Base-by-base conservation (phyloP, 2,329 filamentous ascomycete species). In the Torrubiella hemipterigena region DNA sequence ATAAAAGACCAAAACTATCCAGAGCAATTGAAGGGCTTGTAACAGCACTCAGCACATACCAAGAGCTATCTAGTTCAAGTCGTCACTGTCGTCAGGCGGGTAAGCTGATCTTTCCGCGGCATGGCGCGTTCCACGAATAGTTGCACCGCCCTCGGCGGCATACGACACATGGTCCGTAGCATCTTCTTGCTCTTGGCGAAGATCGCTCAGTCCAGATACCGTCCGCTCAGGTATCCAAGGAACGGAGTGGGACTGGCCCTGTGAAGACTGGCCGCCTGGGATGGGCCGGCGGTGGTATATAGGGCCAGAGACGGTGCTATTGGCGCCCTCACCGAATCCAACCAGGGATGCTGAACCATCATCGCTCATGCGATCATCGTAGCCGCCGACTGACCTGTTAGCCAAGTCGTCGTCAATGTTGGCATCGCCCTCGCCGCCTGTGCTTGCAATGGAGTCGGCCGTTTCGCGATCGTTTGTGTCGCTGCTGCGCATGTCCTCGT, bases 271-370 rank as follows among this genome's bases (percentile, higher is more conserved):
- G n/a, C n/a, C n/a, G 39, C 49, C 58, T 42, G 61, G 63, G 40
- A 55, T 54, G 30, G 61, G 53, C 29, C 68, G 51, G 37, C 69
- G 58, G 51, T 71, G 62, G 57, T 81, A 69, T 49, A 81, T 81
- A 23, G 83, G 83, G 0, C 85, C 85, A 37, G 77, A 84, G 35
- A 87, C 77, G 5, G 85, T 85, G 52, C 81, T 85, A 43, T 80
- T 83, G 8, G 89, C 87, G 20, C 87, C 89, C 53, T 95, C 87
- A 30, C 89, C 89, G 44, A 95, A 95, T 1, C 81, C 89, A 8
- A 95, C 89, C 6, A 95, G 66, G 39, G 81, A 89, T 3, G 79
- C 83, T 31, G 77, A 78, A 7, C 78, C 81, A 46, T 93, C 85
- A 45, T 93, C 86, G 45, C 82, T 89, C 68, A 91, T 80, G 36